phyloP scores from a whole-genome alignment of 257 asterid genomes.

The Plantago ovata region DNA sequence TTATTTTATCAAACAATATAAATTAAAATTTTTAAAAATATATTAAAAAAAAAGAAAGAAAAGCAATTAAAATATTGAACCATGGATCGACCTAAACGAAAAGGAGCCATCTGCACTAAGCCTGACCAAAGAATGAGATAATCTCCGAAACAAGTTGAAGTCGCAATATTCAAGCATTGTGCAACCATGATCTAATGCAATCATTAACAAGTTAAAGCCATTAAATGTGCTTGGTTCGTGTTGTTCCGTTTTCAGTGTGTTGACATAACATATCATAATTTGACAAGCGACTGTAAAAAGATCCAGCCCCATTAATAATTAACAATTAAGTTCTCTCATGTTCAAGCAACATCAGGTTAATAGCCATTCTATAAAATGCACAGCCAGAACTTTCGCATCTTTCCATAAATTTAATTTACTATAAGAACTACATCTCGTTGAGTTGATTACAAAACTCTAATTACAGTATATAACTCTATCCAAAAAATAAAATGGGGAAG shows the following conservation, averaged over 20 bases:
- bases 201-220: slow-evolving; percentile 1
- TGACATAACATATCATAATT: not conserved
- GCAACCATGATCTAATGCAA: not conserved
- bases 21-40: slow-evolving; percentile 2
- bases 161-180: slow-evolving; percentile 4
- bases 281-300: not conserved
- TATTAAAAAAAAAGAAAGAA: not conserved
- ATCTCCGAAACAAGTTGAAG: not conserved
- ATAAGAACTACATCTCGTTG: not conserved
- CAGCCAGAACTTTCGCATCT: not conserved
- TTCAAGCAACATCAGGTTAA: slow-evolving; percentile 8
- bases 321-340: not conserved
- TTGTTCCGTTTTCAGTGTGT: slow-evolving; percentile 2
- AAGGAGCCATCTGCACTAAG: not conserved
- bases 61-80: not conserved
- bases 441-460: too few relatives aligned
- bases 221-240: not conserved
- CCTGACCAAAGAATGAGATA: not conserved
- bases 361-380: not conserved
- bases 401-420: not conserved
- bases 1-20: not conserved
- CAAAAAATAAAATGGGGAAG: slow-evolving; percentile 8
- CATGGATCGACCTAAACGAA: not conserved
- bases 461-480: too few relatives aligned
- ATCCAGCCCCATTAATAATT: slow-evolving; percentile 1